Conservation (phyloP, 2,329 filamentous ascomycete species). For the Colletotrichum endophyticum region DNA sequence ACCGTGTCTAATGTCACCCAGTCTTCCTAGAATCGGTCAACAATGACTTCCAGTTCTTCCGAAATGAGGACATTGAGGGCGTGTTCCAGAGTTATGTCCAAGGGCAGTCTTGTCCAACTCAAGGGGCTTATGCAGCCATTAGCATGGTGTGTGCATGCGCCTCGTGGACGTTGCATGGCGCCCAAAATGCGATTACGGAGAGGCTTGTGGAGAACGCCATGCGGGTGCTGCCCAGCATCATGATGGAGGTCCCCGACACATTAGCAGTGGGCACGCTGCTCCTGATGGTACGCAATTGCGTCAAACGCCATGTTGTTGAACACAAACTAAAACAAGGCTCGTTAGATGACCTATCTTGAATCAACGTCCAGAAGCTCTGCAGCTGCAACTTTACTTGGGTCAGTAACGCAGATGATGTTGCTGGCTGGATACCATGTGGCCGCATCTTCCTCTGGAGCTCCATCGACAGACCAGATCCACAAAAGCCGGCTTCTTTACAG, state of each 20-base stretch:
- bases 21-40: neutral
- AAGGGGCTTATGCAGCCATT: neutral
- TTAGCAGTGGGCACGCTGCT: neutral
- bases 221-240: neutral
- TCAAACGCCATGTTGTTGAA: too few relatives aligned
- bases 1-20: fast-evolving
- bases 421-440: neutral
- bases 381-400: neutral
- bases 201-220: neutral
- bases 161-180: neutral
- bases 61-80: neutral
- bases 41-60: neutral
- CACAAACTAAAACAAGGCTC: neutral
- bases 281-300: neutral
- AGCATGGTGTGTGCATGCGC: neutral
- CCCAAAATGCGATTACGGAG: neutral
- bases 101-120: neutral
- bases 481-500: neutral
- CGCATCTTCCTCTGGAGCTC: neutral
- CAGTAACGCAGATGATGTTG: neutral
- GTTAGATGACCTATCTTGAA: neutral
- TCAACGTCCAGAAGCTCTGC: neutral
- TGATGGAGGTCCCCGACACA: neutral
- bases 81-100: neutral
- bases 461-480: fast-evolving